Evolutionary conservation across 2,329 filamentous ascomycete species (phyloP).

Genomic region (Alternaria sp.): DNA sequence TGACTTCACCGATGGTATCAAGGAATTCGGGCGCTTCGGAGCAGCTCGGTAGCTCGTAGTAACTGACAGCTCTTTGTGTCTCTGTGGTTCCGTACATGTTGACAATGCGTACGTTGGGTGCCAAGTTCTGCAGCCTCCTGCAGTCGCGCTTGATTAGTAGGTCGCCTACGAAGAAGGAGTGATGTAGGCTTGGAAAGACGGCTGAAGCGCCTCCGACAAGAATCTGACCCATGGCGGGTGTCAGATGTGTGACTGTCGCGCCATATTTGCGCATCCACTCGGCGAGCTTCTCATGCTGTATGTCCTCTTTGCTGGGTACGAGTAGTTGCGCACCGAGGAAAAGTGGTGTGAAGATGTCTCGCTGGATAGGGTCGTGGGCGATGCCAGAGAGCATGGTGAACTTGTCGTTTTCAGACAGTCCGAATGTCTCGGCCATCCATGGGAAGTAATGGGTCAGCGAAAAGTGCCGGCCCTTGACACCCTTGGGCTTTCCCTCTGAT

Average conservation of each 20-base stretch:
- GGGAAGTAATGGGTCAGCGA: constrained; percentile 84
- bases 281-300: constrained; percentile 81
- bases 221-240: constrained; percentile 96
- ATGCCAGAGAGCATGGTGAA: constrained; percentile 89
- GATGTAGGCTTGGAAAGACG: constrained; percentile 76
- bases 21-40: constrained; percentile 68
- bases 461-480: constrained; percentile 86
- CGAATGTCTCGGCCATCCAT: constrained; percentile 90
- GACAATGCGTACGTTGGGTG: constrained; percentile 74
- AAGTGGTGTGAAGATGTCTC: constrained; percentile 88
- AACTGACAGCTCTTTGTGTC: constrained; percentile 80
- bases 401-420: constrained; percentile 71
- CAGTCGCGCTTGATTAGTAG: constrained; percentile 86
- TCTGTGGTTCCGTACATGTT: constrained; percentile 93
- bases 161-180: constrained; percentile 91
- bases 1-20: constrained; percentile 72
- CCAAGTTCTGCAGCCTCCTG: constrained; percentile 74
- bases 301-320: constrained; percentile 80
- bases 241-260: constrained; percentile 84
- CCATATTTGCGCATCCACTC: constrained; percentile 84
- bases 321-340: constrained; percentile 83
- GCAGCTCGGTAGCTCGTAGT: constrained; percentile 75
- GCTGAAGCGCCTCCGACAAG: constrained; percentile 82
- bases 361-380: constrained; percentile 69
- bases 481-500: constrained; percentile 81